Evolutionary conservation across 208 protist genomes (phyloP).

Genomic region (Sergeia podlipaevii): DNA sequence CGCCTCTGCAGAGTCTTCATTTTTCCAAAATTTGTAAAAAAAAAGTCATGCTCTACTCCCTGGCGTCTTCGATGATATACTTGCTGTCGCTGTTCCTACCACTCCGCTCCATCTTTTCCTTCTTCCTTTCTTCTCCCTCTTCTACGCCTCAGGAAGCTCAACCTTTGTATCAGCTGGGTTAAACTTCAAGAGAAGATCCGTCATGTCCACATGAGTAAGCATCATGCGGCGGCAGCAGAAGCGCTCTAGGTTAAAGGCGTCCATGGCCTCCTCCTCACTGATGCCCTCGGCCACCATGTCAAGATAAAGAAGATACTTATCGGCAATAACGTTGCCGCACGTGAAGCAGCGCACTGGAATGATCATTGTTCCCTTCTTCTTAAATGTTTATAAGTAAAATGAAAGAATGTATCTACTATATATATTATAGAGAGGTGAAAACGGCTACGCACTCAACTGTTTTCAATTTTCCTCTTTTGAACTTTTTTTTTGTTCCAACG

Average conservation of each 20-base stretch:
- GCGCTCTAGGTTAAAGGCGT: slow-evolving; percentile 94
- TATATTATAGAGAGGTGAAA: too few relatives aligned
- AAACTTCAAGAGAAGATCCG: slow-evolving; percentile 96
- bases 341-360: slow-evolving; percentile 99
- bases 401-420: slow-evolving; percentile 14
- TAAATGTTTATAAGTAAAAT: not conserved
- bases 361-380: slow-evolving; percentile 96
- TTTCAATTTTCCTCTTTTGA: slow-evolving; percentile 4
- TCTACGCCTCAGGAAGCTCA: slow-evolving; percentile 12
- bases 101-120: not conserved
- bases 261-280: slow-evolving; percentile 95
- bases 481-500: slow-evolving; percentile 13
- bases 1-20: too few relatives aligned
- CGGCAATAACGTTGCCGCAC: slow-evolving; percentile 99
- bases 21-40: too few relatives aligned
- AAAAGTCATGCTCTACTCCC: not conserved
- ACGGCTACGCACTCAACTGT: too few relatives aligned
- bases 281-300: slow-evolving; percentile 91
- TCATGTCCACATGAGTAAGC: slow-evolving; percentile 99
- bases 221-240: slow-evolving; percentile 99
- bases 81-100: not conserved
- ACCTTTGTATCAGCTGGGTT: slow-evolving; percentile 87
- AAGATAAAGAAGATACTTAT: slow-evolving; percentile 98
- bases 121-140: not conserved
- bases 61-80: not conserved